Percentiles rank a stretch among this genome's conserved stretches.
Conservation (phyloP, 495 filamentous ascomycete species). For the Baudoinia panamericana region DNA sequence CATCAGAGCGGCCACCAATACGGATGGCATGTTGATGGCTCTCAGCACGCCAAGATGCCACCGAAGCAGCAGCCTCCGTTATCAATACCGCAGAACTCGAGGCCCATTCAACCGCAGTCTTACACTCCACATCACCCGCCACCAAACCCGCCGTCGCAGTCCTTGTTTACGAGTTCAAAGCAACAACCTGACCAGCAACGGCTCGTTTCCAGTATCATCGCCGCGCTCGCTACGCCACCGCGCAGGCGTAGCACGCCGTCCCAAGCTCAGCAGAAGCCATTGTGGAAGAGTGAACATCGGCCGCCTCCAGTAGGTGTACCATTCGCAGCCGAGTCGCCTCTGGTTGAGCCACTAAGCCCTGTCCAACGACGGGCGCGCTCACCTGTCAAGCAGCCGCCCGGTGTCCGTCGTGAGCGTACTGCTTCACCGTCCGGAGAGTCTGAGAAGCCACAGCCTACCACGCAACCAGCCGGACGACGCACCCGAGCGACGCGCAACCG, state of each 20-base stretch:
- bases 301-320: constrained; percentile 7
- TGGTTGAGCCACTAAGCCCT: constrained; percentile 15
- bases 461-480: constrained; percentile 1
- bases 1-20: constrained; percentile 29
- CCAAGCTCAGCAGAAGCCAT: constrained; percentile 1
- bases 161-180: no score
- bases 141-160: no score
- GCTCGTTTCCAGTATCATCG: constrained; percentile 10
- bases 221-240: constrained; percentile 12
- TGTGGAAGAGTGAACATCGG: constrained; percentile 12
- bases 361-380: constrained; percentile 5
- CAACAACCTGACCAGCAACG: no score
- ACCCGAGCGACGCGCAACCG: constrained; percentile 3
- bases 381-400: not conserved
- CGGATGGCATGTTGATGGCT: constrained; percentile 26
- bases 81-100: no score
- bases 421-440: not conserved
- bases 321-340: not conserved
- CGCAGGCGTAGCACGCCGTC: no score
- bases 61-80: constrained; percentile 5
- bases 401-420: not conserved
- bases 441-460: not conserved
- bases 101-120: constrained; percentile 16
- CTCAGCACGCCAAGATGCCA: constrained; percentile 5
- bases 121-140: constrained; percentile 11